Evolutionary conservation across 192 early-diverging fungal genomes (phyloP).

Genomic region (Linnemannia hyalina): DNA sequence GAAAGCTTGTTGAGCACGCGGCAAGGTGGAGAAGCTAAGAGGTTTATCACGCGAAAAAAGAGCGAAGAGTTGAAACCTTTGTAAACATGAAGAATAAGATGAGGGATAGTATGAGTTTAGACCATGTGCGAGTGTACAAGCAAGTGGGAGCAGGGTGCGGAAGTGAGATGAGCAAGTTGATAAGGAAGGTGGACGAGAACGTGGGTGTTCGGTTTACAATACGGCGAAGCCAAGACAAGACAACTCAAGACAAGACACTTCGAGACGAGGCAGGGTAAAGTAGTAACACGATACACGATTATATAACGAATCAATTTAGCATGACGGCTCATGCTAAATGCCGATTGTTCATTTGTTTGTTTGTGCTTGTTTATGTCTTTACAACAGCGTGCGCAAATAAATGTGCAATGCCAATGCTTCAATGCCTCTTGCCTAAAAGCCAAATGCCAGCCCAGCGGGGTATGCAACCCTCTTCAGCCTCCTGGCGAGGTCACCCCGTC

Average conservation of each 20-base stretch:
- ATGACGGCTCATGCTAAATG: neutral
- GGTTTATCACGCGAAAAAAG: neutral
- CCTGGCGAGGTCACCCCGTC: neutral
- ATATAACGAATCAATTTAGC: too few species aligned
- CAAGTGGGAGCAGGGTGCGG: neutral
- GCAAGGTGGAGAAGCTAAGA: neutral
- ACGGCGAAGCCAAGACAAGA: neutral
- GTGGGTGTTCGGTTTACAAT: constrained; percentile 9
- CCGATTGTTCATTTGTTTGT: neutral
- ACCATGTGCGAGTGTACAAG: neutral
- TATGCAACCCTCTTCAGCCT: neutral
- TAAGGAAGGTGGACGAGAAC: neutral
- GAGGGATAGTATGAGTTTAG: neutral
- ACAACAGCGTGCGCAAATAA: too few species aligned
- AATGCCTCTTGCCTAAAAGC: neutral
- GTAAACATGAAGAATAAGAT: neutral
- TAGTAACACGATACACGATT: too few species aligned
- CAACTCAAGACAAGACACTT: neutral
- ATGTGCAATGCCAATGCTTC: neutral
- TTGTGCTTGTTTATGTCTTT: neutral
- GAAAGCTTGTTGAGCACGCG: neutral
- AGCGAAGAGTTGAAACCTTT: neutral
- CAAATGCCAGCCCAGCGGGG: neutral
- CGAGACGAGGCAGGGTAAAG: too few species aligned
- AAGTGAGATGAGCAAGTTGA: neutral